Conservation (phyloP, 306 rosid species). For the Clitoria ternatea region DNA sequence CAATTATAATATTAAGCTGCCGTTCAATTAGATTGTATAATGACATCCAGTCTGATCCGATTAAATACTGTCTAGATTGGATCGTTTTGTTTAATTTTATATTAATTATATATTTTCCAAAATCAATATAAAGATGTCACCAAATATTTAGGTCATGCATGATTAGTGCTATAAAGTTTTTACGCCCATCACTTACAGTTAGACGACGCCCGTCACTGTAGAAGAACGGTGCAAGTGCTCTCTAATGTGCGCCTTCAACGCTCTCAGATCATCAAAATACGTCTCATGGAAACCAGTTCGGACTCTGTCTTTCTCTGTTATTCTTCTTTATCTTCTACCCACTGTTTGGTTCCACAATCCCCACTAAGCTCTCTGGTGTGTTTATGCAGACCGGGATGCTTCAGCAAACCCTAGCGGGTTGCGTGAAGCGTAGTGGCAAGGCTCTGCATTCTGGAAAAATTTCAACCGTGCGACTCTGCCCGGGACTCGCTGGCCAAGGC, state of each 20-base stretch:
- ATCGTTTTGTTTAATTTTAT: too few relatives aligned
- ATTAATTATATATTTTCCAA: too few relatives aligned
- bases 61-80: too few relatives aligned
- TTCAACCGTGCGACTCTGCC: constrained; percentile 64
- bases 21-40: too few relatives aligned
- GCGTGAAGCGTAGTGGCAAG: constrained; percentile 62
- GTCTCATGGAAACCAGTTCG: constrained; percentile 66
- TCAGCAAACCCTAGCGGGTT: constrained; percentile 77
- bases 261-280: constrained; percentile 51
- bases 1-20: too few relatives aligned
- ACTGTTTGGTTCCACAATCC: background rate
- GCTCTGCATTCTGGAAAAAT: constrained; percentile 60
- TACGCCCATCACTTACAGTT: too few relatives aligned
- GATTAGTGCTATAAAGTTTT: too few relatives aligned
- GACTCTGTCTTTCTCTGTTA: background rate
- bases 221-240: too few relatives aligned
- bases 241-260: constrained; percentile 37
- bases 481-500: constrained; percentile 67
- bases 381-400: constrained; percentile 62
- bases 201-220: too few relatives aligned
- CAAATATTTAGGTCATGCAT: too few relatives aligned
- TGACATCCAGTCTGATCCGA: too few relatives aligned
- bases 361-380: background rate
- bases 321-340: background rate
- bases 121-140: too few relatives aligned